Evolutionary conservation across 139 green algal species (phyloP), one percentile per base, ranked within the genome.

Genomic region (Tetradesmus obliquus): DNA sequence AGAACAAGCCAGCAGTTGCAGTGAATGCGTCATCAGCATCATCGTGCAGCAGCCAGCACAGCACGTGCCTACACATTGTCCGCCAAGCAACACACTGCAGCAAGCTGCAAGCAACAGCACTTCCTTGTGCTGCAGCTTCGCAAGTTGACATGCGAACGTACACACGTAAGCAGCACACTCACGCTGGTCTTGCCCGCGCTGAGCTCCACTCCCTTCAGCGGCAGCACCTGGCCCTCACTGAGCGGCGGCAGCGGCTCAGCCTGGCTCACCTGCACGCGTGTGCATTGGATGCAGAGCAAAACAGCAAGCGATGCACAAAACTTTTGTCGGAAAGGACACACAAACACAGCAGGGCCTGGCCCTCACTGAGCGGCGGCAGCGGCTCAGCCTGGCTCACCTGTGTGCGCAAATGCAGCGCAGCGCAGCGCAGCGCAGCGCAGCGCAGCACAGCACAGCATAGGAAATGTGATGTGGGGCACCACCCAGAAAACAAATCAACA

Each of bases 221-320:
- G 89, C 17, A 98, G 57, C 4, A 80, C 19, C 88, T 97, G 95
- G 0, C 96, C 96, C 51, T 96, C 84, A 5, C 20, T 55, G 58
- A 98, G 83, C 3, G 92, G 83, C 45, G 97, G 97, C 71, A 98
- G 94, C 45, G 94, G 92, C 71, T 97, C 95, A 6, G 90, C 93
- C 45, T 93, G 76, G 19, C 96, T 92, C 1, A 94, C 95, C 93
- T 95, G 93, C 51, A 82, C 12, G 53, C 55, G 54, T 17, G 32
- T 54, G 72, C 51, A 32, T 22, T 20, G 24, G 3, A 57, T 13
- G n/a, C 51, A 85, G 53, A 62, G 17, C 32, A 19, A 24, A 79
- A 79, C n/a, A 85, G 81, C n/a, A 71, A 4, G 22, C 79, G 55
- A 5, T 45, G 32, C 32, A 45, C 32, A 86, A 45, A 45, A 45